phyloP scores from a whole-genome alignment of 768 basidiomycete genomes.

The Rhodotorula taiwanensis region DNA sequence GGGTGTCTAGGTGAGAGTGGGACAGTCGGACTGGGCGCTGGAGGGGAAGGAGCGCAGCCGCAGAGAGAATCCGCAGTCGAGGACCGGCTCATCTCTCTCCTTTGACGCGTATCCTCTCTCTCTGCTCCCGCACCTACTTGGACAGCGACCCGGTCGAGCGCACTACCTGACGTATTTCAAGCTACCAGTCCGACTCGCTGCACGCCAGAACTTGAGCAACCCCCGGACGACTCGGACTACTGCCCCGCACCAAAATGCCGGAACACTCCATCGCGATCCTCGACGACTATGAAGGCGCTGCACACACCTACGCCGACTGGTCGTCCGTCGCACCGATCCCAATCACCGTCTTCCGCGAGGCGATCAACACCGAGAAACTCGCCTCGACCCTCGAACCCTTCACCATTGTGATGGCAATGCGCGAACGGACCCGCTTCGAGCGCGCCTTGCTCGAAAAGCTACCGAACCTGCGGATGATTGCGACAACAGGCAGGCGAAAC shows the following conservation, averaged over 20 bases:
- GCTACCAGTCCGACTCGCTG: no score
- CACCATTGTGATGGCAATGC: slow-evolving; percentile 59
- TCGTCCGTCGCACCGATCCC: slow-evolving; percentile 44
- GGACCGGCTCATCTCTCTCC: no score
- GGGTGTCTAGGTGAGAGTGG: no score
- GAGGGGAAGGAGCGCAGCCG: no score
- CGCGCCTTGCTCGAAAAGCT: slow-evolving; percentile 52
- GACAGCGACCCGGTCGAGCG: no score
- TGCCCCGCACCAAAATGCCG: not conserved
- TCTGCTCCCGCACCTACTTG: no score
- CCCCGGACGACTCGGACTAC: no score
- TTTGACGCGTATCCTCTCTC: no score
- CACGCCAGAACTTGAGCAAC: no score
- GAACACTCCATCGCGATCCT: slow-evolving; percentile 51
- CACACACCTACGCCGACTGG: slow-evolving; percentile 56
- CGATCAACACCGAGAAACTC: slow-evolving; percentile 50
- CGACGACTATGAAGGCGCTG: slow-evolving; percentile 58
- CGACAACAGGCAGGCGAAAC: slow-evolving; percentile 56
- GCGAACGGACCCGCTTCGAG: slow-evolving; percentile 59
- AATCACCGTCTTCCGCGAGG: slow-evolving; percentile 49
- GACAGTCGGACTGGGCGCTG: no score
- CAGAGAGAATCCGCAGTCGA: no score
- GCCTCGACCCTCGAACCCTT: slow-evolving; percentile 53
- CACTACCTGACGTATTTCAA: no score
- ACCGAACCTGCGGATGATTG: slow-evolving; percentile 57